phyloP scores from a whole-genome alignment of 371 early-diverging fungal genomes.

The Gilbertella persicaria region DNA sequence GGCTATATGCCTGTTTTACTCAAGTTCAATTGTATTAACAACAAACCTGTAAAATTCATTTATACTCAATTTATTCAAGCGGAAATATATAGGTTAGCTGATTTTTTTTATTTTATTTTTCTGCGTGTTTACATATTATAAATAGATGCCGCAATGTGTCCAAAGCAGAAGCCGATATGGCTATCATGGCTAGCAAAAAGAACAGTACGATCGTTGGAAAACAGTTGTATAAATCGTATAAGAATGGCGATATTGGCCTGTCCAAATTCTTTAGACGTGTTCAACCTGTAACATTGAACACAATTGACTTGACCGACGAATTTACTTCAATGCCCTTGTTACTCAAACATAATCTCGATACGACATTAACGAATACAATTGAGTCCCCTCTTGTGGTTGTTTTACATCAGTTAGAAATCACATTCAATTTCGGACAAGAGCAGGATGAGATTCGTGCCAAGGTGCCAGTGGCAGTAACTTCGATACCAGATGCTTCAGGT shows the following conservation, averaged over 20 bases:
- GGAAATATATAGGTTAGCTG: slow-evolving; percentile 35
- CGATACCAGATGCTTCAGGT: slow-evolving; percentile 6
- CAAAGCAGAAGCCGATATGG: slow-evolving; percentile 33
- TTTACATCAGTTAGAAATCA: slow-evolving; percentile 22
- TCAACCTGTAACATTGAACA: slow-evolving; percentile 16
- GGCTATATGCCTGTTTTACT: slow-evolving; percentile 25
- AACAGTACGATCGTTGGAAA: slow-evolving; percentile 1
- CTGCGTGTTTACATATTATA: background rate
- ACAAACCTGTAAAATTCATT: slow-evolving; percentile 21
- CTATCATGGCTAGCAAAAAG: slow-evolving; percentile 6
- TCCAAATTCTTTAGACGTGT: slow-evolving; percentile 23
- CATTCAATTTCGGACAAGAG: slow-evolving; percentile 15
- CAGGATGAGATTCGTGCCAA: slow-evolving; percentile 16
- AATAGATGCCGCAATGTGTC: slow-evolving; percentile 28
- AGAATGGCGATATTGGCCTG: slow-evolving; percentile 12
- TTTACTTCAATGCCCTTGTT: background rate
- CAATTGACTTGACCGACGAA: background rate
- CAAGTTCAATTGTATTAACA: slow-evolving; percentile 20
- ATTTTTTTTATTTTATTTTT: background rate
- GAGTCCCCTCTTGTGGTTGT: slow-evolving; percentile 19
- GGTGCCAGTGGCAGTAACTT: slow-evolving; percentile 18
- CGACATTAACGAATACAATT: background rate
- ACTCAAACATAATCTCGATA: slow-evolving; percentile 1
- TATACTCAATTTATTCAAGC: slow-evolving; percentile 33
- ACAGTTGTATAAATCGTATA: slow-evolving; percentile 6